A percentile compares a stretch with the other conserved stretches of the same genome.
These are phyloP conservation scores for Penicillium herquei DNA, from an alignment of 495 filamentous ascomycete genomes.

Conservation along the genomic window DNA sequence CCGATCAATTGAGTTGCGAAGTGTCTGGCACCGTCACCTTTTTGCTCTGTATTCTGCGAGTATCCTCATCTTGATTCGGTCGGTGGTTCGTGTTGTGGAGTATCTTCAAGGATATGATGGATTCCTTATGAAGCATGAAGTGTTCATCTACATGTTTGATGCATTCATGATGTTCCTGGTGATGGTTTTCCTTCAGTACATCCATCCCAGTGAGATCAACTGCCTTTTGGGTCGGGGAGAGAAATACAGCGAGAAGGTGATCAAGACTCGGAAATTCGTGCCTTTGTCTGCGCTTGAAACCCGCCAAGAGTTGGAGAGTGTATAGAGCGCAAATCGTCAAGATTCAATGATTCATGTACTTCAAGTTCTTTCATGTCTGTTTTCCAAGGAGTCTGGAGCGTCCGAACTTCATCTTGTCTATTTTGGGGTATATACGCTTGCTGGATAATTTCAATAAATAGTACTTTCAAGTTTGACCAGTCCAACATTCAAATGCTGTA, in stretches of 20 bases:
- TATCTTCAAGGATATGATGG: conserved; percentile 57
- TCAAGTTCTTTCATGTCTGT: too few relatives aligned
- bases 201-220: conserved; percentile 33
- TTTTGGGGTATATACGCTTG: too few relatives aligned
- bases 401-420: too few relatives aligned
- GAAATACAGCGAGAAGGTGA: conserved; percentile 15
- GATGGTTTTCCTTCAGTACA: conserved; percentile 47
- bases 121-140: conserved; percentile 52
- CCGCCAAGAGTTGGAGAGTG: neutral
- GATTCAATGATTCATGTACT: too few relatives aligned
- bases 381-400: too few relatives aligned
- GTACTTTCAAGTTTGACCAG: neutral
- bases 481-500: neutral
- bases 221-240: conserved; percentile 19
- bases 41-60: conserved; percentile 51
- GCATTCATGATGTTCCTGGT: conserved; percentile 54
- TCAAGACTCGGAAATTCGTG: conserved; percentile 14
- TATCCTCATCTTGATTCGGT: conserved; percentile 59
- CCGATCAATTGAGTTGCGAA: conserved; percentile 14
- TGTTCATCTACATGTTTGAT: conserved; percentile 65
- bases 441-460: too few relatives aligned
- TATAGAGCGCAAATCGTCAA: neutral
- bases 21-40: conserved; percentile 53
- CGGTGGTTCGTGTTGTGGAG: conserved; percentile 61
- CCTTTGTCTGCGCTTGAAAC: conserved; percentile 13